Evolutionary conservation across 352 stramenopile genomes (phyloP).

Genomic region (Blastocystis sp.): DNA sequence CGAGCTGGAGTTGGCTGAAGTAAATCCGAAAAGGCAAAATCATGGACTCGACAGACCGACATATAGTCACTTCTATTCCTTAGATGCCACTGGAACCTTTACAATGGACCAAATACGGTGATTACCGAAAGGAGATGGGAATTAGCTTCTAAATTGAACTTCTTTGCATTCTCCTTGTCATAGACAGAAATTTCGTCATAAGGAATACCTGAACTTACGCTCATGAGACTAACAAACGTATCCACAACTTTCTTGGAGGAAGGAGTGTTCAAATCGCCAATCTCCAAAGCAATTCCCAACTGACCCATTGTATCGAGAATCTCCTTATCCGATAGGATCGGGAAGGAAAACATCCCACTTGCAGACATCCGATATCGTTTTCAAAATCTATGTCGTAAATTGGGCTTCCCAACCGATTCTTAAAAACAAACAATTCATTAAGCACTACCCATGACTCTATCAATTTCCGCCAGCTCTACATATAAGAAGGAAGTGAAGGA

Average conservation of each 20-base stretch:
- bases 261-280: slow-evolving; percentile 22
- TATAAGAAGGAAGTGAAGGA: neutral
- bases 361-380: neutral
- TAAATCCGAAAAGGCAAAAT: slow-evolving; percentile 40
- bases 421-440: neutral
- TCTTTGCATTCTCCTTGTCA: slow-evolving; percentile 51
- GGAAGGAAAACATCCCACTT: slow-evolving; percentile 34
- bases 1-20: neutral
- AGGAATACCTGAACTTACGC: slow-evolving; percentile 31
- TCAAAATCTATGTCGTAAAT: slow-evolving; percentile 9
- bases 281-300: slow-evolving; percentile 35
- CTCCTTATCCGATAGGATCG: slow-evolving; percentile 36
- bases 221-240: slow-evolving; percentile 28
- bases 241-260: neutral
- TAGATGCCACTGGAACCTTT: neutral
- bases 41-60: slow-evolving; percentile 19
- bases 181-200: slow-evolving; percentile 14
- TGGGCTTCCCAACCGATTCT: neutral
- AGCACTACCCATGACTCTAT: neutral
- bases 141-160: slow-evolving; percentile 29
- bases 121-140: neutral
- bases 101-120: slow-evolving; percentile 37
- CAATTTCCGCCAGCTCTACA: slow-evolving; percentile 28
- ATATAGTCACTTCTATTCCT: slow-evolving; percentile 33
- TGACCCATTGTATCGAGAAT: slow-evolving; percentile 52